phyloP scores from a whole-genome alignment of 371 early-diverging fungal genomes.

The Lichtheimia hyalospora region DNA sequence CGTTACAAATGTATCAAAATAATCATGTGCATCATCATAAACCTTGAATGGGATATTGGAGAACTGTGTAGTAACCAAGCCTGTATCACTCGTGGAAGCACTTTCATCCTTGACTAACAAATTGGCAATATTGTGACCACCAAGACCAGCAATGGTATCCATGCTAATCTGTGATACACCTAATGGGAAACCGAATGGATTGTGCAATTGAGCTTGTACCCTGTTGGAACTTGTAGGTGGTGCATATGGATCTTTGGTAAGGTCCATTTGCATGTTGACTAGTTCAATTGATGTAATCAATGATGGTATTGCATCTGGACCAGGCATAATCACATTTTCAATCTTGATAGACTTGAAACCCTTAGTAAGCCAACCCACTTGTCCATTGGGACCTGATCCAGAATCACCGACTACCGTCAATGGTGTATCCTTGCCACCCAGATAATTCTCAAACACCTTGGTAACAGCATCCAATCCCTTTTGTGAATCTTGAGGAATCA shows the following conservation, averaged over 20 bases:
- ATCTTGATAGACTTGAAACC: constrained; percentile 54
- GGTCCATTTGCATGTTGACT: constrained; percentile 50
- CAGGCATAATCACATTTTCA: constrained; percentile 49
- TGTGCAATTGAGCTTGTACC: constrained; percentile 45
- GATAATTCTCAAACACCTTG: constrained; percentile 48
- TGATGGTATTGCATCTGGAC: constrained; percentile 32
- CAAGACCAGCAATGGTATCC: constrained; percentile 31
- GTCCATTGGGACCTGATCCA: constrained; percentile 49
- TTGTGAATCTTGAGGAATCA: constrained; percentile 37
- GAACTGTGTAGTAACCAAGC: constrained; percentile 37
- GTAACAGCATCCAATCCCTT: constrained; percentile 46
- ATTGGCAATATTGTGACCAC: constrained; percentile 37
- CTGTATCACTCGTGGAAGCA: constrained; percentile 39
- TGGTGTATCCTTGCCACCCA: constrained; percentile 40
- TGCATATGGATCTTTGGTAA: constrained; percentile 51
- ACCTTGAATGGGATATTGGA: constrained; percentile 43
- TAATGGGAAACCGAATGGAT: constrained; percentile 57
- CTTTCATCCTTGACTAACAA: constrained; percentile 44
- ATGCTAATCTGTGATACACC: constrained; percentile 44
- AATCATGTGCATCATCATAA: constrained; percentile 18
- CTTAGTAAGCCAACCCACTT: constrained; percentile 53
- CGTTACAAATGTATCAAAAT: constrained; percentile 46
- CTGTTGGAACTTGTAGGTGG: constrained; percentile 46
- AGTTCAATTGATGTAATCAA: constrained; percentile 46
- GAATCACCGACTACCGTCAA: constrained; percentile 49